Evolutionary conservation across 164 flowering plant species (phyloP), one percentile per base, ranked within the genome.

Genomic region (Stephania yunnanensis): DNA sequence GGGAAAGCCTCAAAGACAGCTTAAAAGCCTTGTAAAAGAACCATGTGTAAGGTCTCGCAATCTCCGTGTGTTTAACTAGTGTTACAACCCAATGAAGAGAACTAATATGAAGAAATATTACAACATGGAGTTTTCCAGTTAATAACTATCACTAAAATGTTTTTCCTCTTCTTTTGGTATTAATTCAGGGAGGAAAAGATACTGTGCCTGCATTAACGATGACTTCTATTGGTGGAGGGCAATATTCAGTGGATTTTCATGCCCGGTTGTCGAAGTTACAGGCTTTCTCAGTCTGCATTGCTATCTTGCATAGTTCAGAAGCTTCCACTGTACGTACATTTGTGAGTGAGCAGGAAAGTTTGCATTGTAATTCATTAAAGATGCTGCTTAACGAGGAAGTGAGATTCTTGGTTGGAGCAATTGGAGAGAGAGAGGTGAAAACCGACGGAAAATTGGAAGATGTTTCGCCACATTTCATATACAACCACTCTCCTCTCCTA

Each of bases 281-380:
- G 78, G 98, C 98, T 71, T 91, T 95, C 81, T 89, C 95, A 73
- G 87, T 90, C 17, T 91, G 93, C 75, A 86, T 95, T 77, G 92
- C 98, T 15, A 79, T 90, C 69, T 80, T 93, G 78, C 97, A 93
- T 79, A 79, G 86, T 67, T 74, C 85, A 30, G 93, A 90, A 80
- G 84, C 85, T 36, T 83, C 87, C 22, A 71, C 81, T 48, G 76
- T 75, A 17, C 65, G 73, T 4, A 80, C 73, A 68, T 81, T 77
- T 65, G 87, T 79, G 70, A 79, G 69, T 67, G 82, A 52, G 74
- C 78, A 30, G 48, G 79, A 86, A 79, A 76, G 81, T 30, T 46
- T 80, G 71, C 87, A 81, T 45, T 82, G 89, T 78, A 84, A 80
- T 82, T 85, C 95, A 0, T 80, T 91, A 70, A 89, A 92, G 80